Evolutionary conservation across 208 protist species (phyloP).

Genomic region (Trypanosoma mega): DNA sequence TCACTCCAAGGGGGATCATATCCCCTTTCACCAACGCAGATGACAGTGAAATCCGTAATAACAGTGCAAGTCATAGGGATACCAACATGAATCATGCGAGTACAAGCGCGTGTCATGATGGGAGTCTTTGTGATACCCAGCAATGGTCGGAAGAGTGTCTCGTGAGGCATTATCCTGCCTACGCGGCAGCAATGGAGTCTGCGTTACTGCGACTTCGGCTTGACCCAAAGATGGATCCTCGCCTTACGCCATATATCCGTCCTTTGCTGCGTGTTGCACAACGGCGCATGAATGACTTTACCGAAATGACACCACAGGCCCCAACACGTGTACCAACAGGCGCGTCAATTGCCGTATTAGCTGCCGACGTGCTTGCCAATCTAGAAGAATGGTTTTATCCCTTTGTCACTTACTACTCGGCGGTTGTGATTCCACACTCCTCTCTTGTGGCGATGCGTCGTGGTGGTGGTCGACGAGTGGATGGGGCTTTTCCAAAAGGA

Average conservation of each 20-base stretch:
- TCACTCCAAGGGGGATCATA: no score
- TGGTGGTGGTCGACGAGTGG: constrained; percentile 44
- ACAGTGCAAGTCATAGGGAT: no score
- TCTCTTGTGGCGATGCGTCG: constrained; percentile 53
- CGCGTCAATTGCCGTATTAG: constrained; percentile 62
- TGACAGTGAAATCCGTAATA: no score
- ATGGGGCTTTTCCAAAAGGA: constrained; percentile 38
- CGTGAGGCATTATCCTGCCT: constrained; percentile 54
- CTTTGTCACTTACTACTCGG: constrained; percentile 75
- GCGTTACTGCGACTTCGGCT: constrained; percentile 66
- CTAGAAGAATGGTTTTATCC: constrained; percentile 73
- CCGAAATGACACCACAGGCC: constrained; percentile 60
- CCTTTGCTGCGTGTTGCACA: constrained; percentile 75
- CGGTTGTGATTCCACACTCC: constrained; percentile 76
- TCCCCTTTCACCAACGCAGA: no score
- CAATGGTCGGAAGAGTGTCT: constrained; percentile 61
- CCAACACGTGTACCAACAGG: constrained; percentile 60
- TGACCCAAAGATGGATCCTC: constrained; percentile 49
- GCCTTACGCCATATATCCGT: constrained; percentile 52
- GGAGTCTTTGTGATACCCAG: no score
- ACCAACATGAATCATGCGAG: no score
- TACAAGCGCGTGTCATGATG: no score
- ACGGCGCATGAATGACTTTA: constrained; percentile 73
- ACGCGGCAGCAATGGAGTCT: constrained; percentile 55
- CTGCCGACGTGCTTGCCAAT: constrained; percentile 74